Evolutionary conservation across 495 filamentous ascomycete genomes (phyloP).

Genomic region (Paragyromitra xinjiangensis): DNA sequence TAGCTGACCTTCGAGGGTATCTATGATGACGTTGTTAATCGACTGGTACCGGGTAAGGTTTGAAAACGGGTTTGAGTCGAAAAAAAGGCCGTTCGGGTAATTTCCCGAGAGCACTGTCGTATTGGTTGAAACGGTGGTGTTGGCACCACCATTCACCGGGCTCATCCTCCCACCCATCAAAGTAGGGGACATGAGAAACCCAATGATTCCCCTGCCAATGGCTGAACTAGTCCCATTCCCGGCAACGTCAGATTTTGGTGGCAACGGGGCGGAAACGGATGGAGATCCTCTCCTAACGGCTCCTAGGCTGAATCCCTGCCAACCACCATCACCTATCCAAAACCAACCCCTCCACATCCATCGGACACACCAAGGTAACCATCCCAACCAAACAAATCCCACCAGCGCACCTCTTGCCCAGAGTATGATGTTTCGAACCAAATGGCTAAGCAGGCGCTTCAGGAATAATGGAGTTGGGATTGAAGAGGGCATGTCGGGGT

Average conservation of each 20-base stretch:
- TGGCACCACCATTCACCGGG: conserved; percentile 48
- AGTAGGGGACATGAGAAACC: conserved; percentile 44
- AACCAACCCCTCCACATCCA: conserved; percentile 91
- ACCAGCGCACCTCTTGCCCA: conserved; percentile 83
- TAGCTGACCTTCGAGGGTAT: conserved; percentile 88
- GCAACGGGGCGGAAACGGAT: conserved; percentile 7
- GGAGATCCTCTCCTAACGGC: conserved; percentile 10
- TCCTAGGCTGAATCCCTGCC: conserved; percentile 59
- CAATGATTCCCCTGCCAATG: conserved; percentile 49
- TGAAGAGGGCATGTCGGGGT: conserved; percentile 84
- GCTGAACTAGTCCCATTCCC: conserved; percentile 49
- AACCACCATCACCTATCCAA: conserved; percentile 93
- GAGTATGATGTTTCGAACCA: conserved; percentile 72
- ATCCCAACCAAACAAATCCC: conserved; percentile 83
- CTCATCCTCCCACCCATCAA: conserved; percentile 46
- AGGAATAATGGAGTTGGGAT: conserved; percentile 83
- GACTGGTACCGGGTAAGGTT: conserved; percentile 75
- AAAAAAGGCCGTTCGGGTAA: conserved; percentile 55
- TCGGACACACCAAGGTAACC: conserved; percentile 89
- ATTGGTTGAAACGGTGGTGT: conserved; percentile 29
- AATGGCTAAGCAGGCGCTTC: conserved; percentile 75
- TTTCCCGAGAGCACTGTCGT: conserved; percentile 17
- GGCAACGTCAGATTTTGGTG: background rate
- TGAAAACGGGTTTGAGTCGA: conserved; percentile 57
- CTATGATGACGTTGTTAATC: conserved; percentile 75